These are phyloP conservation scores for Mucor irregularis DNA, from an alignment of 371 early-diverging fungal genomes.

Conservation along the genomic window DNA sequence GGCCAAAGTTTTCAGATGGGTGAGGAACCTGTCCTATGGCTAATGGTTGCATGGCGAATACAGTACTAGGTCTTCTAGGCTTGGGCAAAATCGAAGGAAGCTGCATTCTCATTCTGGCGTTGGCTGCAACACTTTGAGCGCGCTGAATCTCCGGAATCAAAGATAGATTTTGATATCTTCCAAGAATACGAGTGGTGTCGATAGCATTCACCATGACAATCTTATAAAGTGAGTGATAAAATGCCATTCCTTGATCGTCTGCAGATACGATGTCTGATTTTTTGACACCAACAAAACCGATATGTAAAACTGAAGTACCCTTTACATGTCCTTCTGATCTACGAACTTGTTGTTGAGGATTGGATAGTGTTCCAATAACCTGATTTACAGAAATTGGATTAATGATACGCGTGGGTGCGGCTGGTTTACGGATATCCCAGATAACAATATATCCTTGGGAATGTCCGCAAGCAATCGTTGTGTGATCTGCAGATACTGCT, in stretches of 20 bases:
- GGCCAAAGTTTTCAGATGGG: slow-evolving; percentile 65
- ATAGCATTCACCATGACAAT: slow-evolving; percentile 71
- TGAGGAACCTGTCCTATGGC: slow-evolving; percentile 66
- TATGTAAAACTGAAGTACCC: slow-evolving; percentile 68
- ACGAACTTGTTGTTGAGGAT: slow-evolving; percentile 38
- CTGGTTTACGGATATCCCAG: slow-evolving; percentile 69
- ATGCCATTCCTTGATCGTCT: slow-evolving; percentile 77
- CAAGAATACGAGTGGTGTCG: slow-evolving; percentile 68
- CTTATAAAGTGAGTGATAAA: slow-evolving; percentile 70
- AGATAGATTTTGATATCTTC: slow-evolving; percentile 59
- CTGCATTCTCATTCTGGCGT: slow-evolving; percentile 8
- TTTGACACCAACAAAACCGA: slow-evolving; percentile 70
- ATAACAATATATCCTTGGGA: slow-evolving; percentile 71
- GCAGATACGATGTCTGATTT: slow-evolving; percentile 70
- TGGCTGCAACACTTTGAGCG: slow-evolving; percentile 12
- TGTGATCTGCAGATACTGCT: slow-evolving; percentile 70
- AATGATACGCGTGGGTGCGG: slow-evolving; percentile 51
- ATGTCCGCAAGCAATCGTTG: slow-evolving; percentile 70
- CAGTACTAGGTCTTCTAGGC: slow-evolving; percentile 54
- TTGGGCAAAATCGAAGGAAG: slow-evolving; percentile 18
- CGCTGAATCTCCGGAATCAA: slow-evolving; percentile 31
- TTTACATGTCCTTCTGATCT: slow-evolving; percentile 70
- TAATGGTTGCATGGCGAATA: slow-evolving; percentile 71
- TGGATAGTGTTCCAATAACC: slow-evolving; percentile 23
- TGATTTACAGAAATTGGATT: slow-evolving; percentile 49